Conservation (phyloP, 805 yeast species). For the Saturnispora halmiae region DNA sequence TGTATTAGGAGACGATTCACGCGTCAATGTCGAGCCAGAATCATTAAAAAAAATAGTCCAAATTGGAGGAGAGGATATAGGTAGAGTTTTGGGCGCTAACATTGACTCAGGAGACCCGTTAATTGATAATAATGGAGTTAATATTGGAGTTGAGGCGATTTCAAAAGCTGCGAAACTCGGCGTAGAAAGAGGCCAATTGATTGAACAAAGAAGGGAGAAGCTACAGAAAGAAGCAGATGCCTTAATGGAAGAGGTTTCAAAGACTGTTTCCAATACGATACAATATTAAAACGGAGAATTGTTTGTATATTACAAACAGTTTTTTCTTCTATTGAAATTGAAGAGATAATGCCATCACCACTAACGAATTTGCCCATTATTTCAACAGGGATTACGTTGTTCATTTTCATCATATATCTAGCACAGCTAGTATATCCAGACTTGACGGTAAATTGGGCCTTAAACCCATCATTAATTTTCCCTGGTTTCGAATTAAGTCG, state of each 20-base stretch:
- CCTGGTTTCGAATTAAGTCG: constrained; percentile 36
- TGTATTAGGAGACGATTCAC: constrained; percentile 2
- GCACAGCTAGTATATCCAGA: background rate
- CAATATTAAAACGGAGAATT: too few relatives aligned
- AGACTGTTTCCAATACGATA: background rate
- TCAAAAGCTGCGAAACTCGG: background rate
- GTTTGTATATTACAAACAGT: too few relatives aligned
- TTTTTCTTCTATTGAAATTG: too few relatives aligned
- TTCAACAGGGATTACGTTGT: constrained; percentile 10
- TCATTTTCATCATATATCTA: background rate
- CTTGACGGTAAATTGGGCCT: constrained; percentile 29
- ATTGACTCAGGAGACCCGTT: background rate
- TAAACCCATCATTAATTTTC: constrained; percentile 49
- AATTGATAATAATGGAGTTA: background rate
- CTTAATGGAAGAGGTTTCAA: background rate
- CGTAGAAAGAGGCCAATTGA: background rate
- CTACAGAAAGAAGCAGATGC: constrained; percentile 9
- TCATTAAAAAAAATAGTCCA: background rate
- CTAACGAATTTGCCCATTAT: constrained; percentile 10
- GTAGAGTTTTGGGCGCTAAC: background rate
- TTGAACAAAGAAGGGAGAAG: constrained; percentile 11
- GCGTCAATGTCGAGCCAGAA: background rate
- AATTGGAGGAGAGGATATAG: constrained; percentile 2
- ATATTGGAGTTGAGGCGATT: background rate
- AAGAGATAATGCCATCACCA: background rate